Conservation (phyloP, 2,329 filamentous ascomycete species). For the Raffaelea albimanens region DNA sequence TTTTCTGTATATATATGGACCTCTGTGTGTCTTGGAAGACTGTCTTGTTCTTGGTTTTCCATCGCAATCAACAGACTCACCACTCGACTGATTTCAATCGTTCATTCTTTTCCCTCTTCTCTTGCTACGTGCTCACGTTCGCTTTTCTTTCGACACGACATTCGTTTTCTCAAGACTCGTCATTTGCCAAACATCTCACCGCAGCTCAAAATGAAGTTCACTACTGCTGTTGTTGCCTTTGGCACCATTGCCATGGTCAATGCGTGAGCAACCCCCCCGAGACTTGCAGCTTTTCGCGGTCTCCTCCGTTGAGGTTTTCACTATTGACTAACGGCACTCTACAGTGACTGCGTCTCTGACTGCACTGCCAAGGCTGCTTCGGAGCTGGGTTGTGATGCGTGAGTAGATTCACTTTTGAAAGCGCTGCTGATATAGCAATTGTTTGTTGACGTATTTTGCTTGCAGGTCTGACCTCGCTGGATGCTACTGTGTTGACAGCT, state of each 20-base stretch:
- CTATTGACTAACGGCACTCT: too few species aligned
- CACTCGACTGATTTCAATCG: background rate
- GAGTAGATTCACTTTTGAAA: too few species aligned
- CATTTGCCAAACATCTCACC: background rate
- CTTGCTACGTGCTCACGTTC: background rate
- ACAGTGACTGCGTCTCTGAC: slow-evolving; percentile 1
- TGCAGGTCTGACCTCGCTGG: background rate
- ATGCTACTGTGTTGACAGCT: background rate
- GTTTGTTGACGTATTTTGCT: too few species aligned
- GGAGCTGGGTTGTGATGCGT: background rate
- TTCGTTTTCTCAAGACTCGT: background rate
- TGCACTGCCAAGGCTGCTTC: background rate
- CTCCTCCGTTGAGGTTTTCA: background rate
- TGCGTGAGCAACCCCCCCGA: background rate
- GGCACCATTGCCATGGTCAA: background rate
- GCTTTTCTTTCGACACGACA: background rate
- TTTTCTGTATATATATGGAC: too few species aligned
- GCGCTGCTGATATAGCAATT: too few species aligned
- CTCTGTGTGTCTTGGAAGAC: too few species aligned
- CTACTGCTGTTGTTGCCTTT: background rate
- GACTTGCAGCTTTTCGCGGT: too few species aligned
- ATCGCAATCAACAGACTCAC: too few species aligned
- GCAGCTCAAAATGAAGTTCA: background rate
- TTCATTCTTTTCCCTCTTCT: background rate
- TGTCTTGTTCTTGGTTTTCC: too few species aligned